phyloP scores from a whole-genome alignment of 1,284 basidiomycete species.

The Sporisorium reilianum region DNA sequence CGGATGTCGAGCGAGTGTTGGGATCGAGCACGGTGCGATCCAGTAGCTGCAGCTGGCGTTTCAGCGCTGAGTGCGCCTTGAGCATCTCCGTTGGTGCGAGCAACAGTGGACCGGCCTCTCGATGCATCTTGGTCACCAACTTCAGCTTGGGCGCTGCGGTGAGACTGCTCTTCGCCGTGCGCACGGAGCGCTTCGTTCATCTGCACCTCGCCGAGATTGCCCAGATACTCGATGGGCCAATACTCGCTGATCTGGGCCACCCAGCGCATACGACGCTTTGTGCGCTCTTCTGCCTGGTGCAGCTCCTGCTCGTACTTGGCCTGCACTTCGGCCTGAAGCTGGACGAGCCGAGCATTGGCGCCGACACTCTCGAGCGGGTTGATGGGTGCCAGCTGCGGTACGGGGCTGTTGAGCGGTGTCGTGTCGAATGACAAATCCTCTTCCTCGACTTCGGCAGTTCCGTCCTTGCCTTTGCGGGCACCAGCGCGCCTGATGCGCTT shows the following conservation, averaged over 20 bases:
- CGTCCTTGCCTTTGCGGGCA: conserved; percentile 11
- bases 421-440: conserved; percentile 61
- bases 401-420: conserved; percentile 79
- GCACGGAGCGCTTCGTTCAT: conserved; percentile 73
- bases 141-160: background rate
- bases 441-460: conserved; percentile 54
- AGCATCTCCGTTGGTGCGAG: conserved; percentile 2
- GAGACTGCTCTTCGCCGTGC: conserved; percentile 33
- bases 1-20: conserved; percentile 57
- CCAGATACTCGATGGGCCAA: conserved; percentile 85
- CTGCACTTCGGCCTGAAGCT: conserved; percentile 25
- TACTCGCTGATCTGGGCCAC: conserved; percentile 75
- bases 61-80: background rate
- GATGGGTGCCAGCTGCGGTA: conserved; percentile 73
- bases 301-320: conserved; percentile 24
- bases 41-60: background rate
- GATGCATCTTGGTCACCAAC: background rate
- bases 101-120: conserved; percentile 16
- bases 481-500: conserved; percentile 22
- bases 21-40: conserved; percentile 38
- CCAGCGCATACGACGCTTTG: conserved; percentile 69
- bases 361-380: conserved; percentile 33
- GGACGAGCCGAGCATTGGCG: conserved; percentile 1
- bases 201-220: conserved; percentile 77
- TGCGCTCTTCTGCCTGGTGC: conserved; percentile 48